Evolutionary conservation across 371 early-diverging fungal species (phyloP), one percentile per base, ranked within the genome.

Genomic region (Syncephalastrum racemosum): DNA sequence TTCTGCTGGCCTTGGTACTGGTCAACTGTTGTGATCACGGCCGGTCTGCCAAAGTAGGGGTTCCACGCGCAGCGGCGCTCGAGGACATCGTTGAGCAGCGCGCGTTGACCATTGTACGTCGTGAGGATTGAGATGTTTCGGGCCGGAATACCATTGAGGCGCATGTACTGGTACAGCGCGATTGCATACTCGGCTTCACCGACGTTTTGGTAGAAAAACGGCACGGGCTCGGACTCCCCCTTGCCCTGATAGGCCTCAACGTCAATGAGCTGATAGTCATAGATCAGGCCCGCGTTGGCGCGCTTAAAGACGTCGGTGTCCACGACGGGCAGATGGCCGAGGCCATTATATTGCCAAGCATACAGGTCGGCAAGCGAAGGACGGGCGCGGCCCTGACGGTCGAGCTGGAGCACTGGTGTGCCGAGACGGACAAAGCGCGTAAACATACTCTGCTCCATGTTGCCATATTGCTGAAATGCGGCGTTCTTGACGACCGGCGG

Each of bases 101-200:
- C 90, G 41, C 84, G 82, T 66, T 98, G 98, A 12, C 98, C 98
- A 59, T 95, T 94, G 60, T 98, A 98, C 0, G 97, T 93, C 6
- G 98, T 94, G 64, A 98, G 66, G 39, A 98, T 91, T 0, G 92
- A 79, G 52, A 98, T 95, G 53, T 85, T 84, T 25, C 87, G 84
- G 0, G 91, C 84, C 3, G 96, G 92, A 55, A 97, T 97, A 4
- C 77, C 98, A 36, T 91, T 51, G 43, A 96, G 70, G 19, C 95
- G 85, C 98, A 98, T 95, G 76, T 96, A 98, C 75, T 93, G 94
- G 79, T 84, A 98, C 12, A 88, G 75, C 5, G 96, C 95, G 6
- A 98, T 98, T 4, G 91, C 79, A 62, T 91, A 97, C 74, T 98
- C 98, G 20, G 98, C 98, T 64, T 98, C 98, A n/a, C 91, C 96